Evolutionary conservation across 2,329 filamentous ascomycete genomes (phyloP).

Genomic region (Tricladium varicosporioides): DNA sequence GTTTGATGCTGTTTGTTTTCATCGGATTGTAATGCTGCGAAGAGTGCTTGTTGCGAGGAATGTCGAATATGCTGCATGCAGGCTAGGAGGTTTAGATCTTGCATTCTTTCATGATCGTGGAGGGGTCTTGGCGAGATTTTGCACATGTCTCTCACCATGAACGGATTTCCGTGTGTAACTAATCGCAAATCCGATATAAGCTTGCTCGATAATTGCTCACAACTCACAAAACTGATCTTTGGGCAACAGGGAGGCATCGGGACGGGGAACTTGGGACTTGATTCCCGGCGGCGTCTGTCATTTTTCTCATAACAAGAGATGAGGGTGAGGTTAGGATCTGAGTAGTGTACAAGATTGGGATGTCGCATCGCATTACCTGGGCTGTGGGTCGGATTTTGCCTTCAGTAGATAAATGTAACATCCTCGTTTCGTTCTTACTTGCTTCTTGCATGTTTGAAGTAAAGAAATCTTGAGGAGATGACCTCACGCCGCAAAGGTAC

Average conservation of each 20-base stretch:
- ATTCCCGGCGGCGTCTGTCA: not conserved
- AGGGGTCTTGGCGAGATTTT: not conserved
- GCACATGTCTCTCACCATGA: not conserved
- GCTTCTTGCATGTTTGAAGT: constrained; percentile 10
- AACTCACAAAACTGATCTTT: constrained; percentile 5
- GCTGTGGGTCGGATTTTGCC: not conserved
- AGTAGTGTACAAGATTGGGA: constrained; percentile 2
- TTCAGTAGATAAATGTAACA: too few relatives aligned
- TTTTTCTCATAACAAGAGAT: not conserved
- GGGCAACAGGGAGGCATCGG: constrained; percentile 7
- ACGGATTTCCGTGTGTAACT: constrained; percentile 13
- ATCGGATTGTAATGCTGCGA: not conserved
- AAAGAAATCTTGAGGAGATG: constrained; percentile 3
- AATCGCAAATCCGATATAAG: constrained; percentile 6
- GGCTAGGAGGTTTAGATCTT: constrained; percentile 3
- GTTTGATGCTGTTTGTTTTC: not conserved
- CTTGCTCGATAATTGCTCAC: not conserved
- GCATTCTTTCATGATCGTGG: constrained; percentile 1
- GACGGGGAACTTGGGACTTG: constrained; percentile 9
- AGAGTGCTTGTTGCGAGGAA: not conserved
- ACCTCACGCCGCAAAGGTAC: constrained; percentile 12
- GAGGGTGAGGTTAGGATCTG: not conserved
- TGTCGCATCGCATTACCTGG: not conserved
- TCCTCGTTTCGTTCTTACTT: not conserved
- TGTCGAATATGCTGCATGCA: constrained; percentile 5